phyloP scores from a whole-genome alignment of 169 alveolate species.

The Cyclospora cayetanensis region DNA sequence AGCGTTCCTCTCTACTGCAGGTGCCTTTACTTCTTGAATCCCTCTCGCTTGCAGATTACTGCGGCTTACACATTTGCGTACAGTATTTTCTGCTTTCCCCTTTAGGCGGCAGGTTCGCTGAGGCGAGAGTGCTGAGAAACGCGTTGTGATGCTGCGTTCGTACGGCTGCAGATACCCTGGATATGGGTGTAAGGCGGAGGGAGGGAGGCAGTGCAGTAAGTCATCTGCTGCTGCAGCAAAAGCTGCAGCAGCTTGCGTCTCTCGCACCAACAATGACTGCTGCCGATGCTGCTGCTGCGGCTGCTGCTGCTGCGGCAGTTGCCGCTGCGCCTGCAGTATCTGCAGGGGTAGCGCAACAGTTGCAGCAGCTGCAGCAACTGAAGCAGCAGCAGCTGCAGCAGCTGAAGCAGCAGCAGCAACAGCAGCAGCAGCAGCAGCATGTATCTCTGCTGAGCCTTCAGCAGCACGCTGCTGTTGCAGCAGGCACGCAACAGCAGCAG shows the following conservation, averaged over 20 bases:
- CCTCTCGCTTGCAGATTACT: too few species aligned
- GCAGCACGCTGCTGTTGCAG: slow-evolving; percentile 25
- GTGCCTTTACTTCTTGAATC: background rate
- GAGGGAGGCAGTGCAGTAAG: background rate
- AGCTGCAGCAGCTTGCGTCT: background rate
- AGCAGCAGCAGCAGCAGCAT: background rate
- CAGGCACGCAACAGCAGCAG: background rate
- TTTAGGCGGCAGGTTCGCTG: too few species aligned
- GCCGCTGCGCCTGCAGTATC: slow-evolving; percentile 10
- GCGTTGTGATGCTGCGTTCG: slow-evolving; percentile 32
- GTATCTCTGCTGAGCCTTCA: background rate
- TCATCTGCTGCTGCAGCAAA: background rate
- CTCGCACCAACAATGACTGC: background rate
- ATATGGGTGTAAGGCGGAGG: background rate
- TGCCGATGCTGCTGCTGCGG: background rate
- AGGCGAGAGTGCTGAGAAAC: too few species aligned
- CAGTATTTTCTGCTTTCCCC: too few species aligned
- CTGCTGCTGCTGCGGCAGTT: background rate
- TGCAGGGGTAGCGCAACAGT: background rate
- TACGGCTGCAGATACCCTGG: slow-evolving; percentile 4
- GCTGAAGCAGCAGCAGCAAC: slow-evolving; percentile 21
- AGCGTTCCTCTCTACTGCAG: background rate
- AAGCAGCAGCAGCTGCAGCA: slow-evolving; percentile 21
- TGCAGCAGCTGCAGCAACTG: background rate
- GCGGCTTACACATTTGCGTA: too few species aligned